A percentile compares a stretch with the other conserved stretches of the same genome.
Evolutionary conservation across 2,329 filamentous ascomycete genomes (phyloP).

Genomic region (Hypoxylon sp.): DNA sequence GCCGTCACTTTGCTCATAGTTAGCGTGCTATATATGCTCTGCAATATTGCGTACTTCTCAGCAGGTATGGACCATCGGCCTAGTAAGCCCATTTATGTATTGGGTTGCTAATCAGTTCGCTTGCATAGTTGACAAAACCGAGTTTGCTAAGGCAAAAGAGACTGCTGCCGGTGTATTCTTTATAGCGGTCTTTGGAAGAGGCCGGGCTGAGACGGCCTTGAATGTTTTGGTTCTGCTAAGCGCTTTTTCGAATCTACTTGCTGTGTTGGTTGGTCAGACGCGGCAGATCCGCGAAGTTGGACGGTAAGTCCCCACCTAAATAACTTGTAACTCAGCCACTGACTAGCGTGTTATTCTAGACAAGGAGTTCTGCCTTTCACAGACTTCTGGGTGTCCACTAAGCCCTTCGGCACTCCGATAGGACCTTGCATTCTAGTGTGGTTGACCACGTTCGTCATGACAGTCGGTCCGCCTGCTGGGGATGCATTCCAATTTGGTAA

Average conservation of each 20-base stretch:
- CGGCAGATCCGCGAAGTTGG: constrained; percentile 68
- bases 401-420: constrained; percentile 69
- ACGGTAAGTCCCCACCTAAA: constrained; percentile 45
- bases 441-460: constrained; percentile 65
- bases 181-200: constrained; percentile 61
- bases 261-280: constrained; percentile 63
- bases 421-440: constrained; percentile 67
- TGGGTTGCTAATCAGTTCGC: too few relatives aligned
- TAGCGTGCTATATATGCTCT: constrained; percentile 63
- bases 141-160: constrained; percentile 60
- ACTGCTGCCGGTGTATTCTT: constrained; percentile 68
- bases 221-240: constrained; percentile 66
- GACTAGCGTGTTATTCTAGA: constrained; percentile 46
- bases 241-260: constrained; percentile 66
- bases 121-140: constrained; percentile 58
- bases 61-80: constrained; percentile 56
- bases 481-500: constrained; percentile 70
- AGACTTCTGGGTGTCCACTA: constrained; percentile 67
- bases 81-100: too few relatives aligned
- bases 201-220: constrained; percentile 58
- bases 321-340: too few relatives aligned
- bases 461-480: constrained; percentile 66
- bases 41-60: constrained; percentile 68
- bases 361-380: constrained; percentile 68
- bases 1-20: constrained; percentile 60